Conservation (phyloP, 1,139 yeast species). For the Yamadazyma taylorii region DNA sequence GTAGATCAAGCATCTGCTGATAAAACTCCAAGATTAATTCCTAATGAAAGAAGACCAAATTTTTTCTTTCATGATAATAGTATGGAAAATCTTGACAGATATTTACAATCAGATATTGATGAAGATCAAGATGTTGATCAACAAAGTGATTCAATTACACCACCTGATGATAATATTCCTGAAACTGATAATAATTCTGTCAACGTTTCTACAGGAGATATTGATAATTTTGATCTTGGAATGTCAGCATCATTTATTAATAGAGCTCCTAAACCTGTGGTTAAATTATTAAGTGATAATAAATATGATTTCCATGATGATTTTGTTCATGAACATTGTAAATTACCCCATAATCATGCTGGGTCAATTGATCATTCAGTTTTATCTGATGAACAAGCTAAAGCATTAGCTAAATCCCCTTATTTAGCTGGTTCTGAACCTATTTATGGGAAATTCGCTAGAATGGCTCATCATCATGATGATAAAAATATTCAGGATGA, state of each 20-base stretch:
- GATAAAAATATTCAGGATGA: neutral
- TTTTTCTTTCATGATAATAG: conserved; percentile 21
- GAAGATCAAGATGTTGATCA: conserved; percentile 10
- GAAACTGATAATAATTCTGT: conserved; percentile 5
- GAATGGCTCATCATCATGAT: conserved; percentile 39
- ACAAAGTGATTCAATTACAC: conserved; percentile 3
- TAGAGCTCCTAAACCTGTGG: conserved; percentile 42
- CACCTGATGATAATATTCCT: conserved; percentile 9
- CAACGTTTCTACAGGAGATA: conserved; percentile 16
- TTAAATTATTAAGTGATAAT: conserved; percentile 26
- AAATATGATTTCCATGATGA: conserved; percentile 22
- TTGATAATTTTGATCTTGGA: conserved; percentile 42
- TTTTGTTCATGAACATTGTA: conserved; percentile 28
- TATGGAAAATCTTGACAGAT: conserved; percentile 6
- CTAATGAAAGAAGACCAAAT: conserved; percentile 21
- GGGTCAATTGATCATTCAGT: conserved; percentile 37
- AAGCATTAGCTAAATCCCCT: conserved; percentile 55
- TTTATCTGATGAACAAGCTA: conserved; percentile 50
- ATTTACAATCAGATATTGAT: conserved; percentile 6
- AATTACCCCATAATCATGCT: conserved; percentile 41
- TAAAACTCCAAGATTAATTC: conserved; percentile 24
- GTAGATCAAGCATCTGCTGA: conserved; percentile 17
- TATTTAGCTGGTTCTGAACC: conserved; percentile 59
- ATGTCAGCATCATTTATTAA: conserved; percentile 48
- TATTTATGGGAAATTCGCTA: conserved; percentile 48